Base-by-base conservation (phyloP, 192 early-diverging fungal species). In the Thamnidium elegans region DNA sequence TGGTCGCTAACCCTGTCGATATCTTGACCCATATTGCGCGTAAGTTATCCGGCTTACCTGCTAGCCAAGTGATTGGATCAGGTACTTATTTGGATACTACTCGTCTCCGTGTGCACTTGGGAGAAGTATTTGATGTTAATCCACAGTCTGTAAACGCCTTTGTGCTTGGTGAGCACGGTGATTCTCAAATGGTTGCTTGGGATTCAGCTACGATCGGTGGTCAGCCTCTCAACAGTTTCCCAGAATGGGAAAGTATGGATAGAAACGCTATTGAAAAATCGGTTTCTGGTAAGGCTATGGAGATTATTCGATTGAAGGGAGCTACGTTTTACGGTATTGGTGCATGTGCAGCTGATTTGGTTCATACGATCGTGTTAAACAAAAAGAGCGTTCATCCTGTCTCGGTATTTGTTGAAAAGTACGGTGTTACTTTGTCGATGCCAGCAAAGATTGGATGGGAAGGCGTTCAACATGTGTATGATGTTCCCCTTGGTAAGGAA, bases 1-100 rank as follows among this genome's bases (percentile, higher is more conserved):
- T 94, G 36, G 89, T 94, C 17, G 84, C 92, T 15, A 94, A 94
- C 61, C 91, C 92, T 3, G 90, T 92, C 32, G 90, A 94, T 59
- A 76, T 94, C 47, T 79, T 94, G 59, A 93, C 91, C 7, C 78
- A 80, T 54, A 91, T 94, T 77, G 92, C 92, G 6, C 91, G 93
- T 62, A 88, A 91, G 65, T 74, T 91, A 3, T 87, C 86, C 13
- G 92, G 92, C 0, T 68, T 93, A 23, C 92, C 92, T 10, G 75
- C 73, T 50, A 73, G 76, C 11, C 92, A 93, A 67, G 92, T 94
- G 7, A 79, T 94, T 68, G 92, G 92, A 32, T 91, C 90, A 0
- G 91, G 92, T n/a, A 94, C 92, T 0, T 91, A 85, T 53, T 70
- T 94, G 11, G 92, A 94, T 66, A 82, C 90, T 1, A 81, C 82